A percentile compares a stretch with the other conserved stretches of the same genome.
These are phyloP conservation scores for Flaveria ramosissima DNA, from an alignment of 129 eudicot species.

Conservation along the genomic window DNA sequence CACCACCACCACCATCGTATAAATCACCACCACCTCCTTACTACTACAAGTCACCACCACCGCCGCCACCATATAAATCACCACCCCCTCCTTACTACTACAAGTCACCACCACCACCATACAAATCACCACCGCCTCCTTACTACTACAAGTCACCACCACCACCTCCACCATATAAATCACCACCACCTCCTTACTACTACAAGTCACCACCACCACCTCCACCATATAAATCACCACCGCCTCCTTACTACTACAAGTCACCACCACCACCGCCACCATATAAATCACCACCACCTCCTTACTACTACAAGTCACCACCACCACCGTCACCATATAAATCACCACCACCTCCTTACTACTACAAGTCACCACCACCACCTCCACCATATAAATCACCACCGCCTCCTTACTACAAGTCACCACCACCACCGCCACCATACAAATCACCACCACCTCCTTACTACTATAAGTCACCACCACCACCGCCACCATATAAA, in stretches of 20 bases:
- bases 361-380: neutral
- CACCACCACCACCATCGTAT: constrained; percentile 9
- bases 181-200: neutral
- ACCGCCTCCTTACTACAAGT: constrained; percentile 3
- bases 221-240: constrained; percentile 18
- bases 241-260: constrained; percentile 2
- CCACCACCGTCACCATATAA: neutral
- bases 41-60: neutral
- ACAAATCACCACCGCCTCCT: neutral
- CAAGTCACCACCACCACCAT: neutral
- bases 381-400: neutral
- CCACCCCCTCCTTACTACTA: too few species aligned
- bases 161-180: neutral
- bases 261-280: constrained; percentile 3
- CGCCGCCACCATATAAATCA: too few species aligned
- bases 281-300: constrained; percentile 7
- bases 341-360: neutral
- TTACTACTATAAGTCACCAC: constrained; percentile 4
- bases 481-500: constrained; percentile 12
- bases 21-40: neutral
- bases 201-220: constrained; percentile 25
- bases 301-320: constrained; percentile 9
- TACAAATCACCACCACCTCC: constrained; percentile 16
- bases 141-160: neutral
- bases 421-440: constrained; percentile 15